Evolutionary conservation across 2,329 filamentous ascomycete species (phyloP).

Genomic region (Phaeomoniella chlamydospora): DNA sequence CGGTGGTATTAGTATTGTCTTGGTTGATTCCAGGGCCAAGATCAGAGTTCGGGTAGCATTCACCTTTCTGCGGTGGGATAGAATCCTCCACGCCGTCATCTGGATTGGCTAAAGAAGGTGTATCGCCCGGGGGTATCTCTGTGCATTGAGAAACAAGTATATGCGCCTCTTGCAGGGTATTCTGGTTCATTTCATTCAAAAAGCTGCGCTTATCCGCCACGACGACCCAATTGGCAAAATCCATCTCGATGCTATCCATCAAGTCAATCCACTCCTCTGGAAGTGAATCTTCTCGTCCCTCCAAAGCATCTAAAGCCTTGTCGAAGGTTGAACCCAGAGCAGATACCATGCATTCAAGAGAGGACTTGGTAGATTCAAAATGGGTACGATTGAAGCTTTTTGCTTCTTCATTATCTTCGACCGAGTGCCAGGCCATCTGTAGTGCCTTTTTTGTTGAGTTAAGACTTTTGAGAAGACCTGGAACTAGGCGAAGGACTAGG

Average conservation of each 20-base stretch:
- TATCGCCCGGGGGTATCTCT: no score
- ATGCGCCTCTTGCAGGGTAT: no score
- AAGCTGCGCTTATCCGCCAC: conserved; percentile 61
- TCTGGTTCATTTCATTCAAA: no score
- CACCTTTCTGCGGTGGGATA: no score
- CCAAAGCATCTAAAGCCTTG: conserved; percentile 71
- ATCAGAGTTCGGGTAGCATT: no score
- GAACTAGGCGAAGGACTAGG: conserved; percentile 57
- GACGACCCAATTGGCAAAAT: conserved; percentile 69
- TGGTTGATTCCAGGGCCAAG: no score
- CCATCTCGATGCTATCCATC: conserved; percentile 64
- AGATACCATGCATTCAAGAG: conserved; percentile 39
- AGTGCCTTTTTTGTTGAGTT: conserved; percentile 22
- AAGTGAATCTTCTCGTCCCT: conserved; percentile 69
- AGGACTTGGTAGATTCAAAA: conserved; percentile 16
- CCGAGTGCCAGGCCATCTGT: conserved; percentile 17
- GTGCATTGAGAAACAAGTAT: no score
- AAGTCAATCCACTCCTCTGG: conserved; percentile 79
- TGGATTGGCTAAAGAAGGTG: no score
- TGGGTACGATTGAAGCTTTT: conserved; percentile 1
- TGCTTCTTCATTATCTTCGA: conserved; percentile 9
- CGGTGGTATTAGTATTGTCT: background rate
- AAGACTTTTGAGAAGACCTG: conserved; percentile 52
- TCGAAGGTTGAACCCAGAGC: conserved; percentile 62
- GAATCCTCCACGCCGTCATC: no score